These are phyloP conservation scores for Ustilago curta DNA, from an alignment of 1,284 basidiomycete genomes.

Conservation along the genomic window DNA sequence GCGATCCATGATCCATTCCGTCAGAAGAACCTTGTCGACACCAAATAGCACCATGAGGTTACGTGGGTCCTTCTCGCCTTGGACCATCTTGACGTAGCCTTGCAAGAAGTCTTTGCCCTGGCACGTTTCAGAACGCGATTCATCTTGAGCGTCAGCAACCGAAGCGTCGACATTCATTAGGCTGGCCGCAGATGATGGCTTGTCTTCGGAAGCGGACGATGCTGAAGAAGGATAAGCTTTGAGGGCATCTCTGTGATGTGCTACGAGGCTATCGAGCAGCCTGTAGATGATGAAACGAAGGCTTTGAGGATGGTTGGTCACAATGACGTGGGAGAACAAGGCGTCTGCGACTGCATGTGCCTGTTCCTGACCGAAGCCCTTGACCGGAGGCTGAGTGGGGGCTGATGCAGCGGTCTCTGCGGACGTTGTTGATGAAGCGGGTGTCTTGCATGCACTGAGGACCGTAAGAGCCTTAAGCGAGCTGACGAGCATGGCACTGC, in stretches of 20 bases:
- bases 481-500: constrained; percentile 61
- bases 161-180: constrained; percentile 31
- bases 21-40: constrained; percentile 83
- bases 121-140: constrained; percentile 25
- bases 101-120: constrained; percentile 77
- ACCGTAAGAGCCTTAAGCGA: constrained; percentile 78
- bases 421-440: constrained; percentile 6
- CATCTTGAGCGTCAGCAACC: constrained; percentile 7
- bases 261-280: constrained; percentile 84
- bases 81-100: constrained; percentile 82
- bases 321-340: constrained; percentile 81
- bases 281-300: constrained; percentile 84
- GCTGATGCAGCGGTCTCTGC: background rate
- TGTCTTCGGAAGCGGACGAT: constrained; percentile 5
- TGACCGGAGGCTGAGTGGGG: constrained; percentile 65
- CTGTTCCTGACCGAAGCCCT: constrained; percentile 79
- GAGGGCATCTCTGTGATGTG: constrained; percentile 74
- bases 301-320: constrained; percentile 84
- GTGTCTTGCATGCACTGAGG: constrained; percentile 70
- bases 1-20: constrained; percentile 83
- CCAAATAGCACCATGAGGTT: constrained; percentile 92
- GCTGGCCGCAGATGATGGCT: background rate
- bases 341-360: constrained; percentile 77
- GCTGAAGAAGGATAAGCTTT: constrained; percentile 17
- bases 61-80: constrained; percentile 97